Base-by-base conservation (phyloP, 768 basidiomycete species). In the Kwoniella dejecticola region DNA sequence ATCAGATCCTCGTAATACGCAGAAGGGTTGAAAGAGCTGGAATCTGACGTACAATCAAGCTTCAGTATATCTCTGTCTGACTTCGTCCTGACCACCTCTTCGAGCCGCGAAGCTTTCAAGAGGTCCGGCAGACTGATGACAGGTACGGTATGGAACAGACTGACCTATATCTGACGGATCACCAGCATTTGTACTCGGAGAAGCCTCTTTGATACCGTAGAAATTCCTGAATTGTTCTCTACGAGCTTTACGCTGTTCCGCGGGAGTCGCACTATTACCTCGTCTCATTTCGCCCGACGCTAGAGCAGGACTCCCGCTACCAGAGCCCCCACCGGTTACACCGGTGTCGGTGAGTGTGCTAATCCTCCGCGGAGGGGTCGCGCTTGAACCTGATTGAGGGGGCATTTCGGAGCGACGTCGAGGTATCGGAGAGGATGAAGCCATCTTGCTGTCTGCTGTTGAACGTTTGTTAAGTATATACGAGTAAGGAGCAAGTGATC, bases 1-100 rank as follows among this genome's bases (percentile, higher is more conserved):
- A 77, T 64, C 33, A 79, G 57, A 49, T 79, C 58, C 24, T 72
- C 63, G 48, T 76, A 77, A 58, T 79, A 77, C 41, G 58, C 64
- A 23, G 53, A 57, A 13, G 76, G 62, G 41, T 71, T 63, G 57
- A 79, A 76, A 0, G 38, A 64, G 0, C 63, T 47, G 2, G 74
- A 72, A 36, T 79, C 74, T 77, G 33, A 11, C 3, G 30, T 40
- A 1, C 11, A 15, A 26, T 19, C 8, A 29, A n/a, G n/a, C n/a
- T n/a, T n/a, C n/a, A n/a, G n/a, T n/a, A n/a, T n/a, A n/a, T n/a
- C n/a, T n/a, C n/a, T n/a, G n/a, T n/a, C n/a, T n/a, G n/a, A n/a
- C n/a, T n/a, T n/a, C n/a, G n/a, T n/a, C n/a, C n/a, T n/a, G n/a
- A n/a, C n/a, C n/a, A n/a, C n/a, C n/a, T n/a, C n/a, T n/a, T n/a